Evolutionary conservation across 306 rosid species (phyloP).

Genomic region (Mimosa pudica): DNA sequence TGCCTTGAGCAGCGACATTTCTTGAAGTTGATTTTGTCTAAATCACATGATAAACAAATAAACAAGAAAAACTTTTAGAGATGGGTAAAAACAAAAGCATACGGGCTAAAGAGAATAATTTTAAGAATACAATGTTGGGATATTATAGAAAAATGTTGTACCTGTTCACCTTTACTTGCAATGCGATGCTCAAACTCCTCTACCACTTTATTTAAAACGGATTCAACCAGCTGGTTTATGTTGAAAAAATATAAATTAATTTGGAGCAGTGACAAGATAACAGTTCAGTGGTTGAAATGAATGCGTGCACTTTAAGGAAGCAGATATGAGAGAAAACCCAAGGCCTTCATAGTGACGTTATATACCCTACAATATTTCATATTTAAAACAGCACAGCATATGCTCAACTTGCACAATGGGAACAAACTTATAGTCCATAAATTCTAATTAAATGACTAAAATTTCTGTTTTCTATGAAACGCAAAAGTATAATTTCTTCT

Average conservation of each 20-base stretch:
- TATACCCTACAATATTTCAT: not conserved
- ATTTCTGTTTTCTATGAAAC: constrained; percentile 8
- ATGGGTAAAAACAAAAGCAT: not conserved
- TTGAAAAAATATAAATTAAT: constrained; percentile 35
- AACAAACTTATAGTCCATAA: constrained; percentile 11
- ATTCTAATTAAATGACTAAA: not conserved
- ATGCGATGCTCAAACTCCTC: constrained; percentile 88
- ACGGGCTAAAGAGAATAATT: not conserved
- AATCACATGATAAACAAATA: constrained; percentile 13
- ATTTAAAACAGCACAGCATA: not conserved
- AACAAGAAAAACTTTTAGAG: constrained; percentile 16
- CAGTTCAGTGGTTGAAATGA: not conserved
- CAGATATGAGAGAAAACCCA: not conserved
- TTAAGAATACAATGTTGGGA: too few species aligned
- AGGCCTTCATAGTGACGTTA: not conserved
- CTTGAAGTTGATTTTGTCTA: constrained; percentile 55
- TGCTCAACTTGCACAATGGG: not conserved
- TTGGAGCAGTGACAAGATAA: constrained; percentile 2
- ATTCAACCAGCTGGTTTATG: constrained; percentile 77
- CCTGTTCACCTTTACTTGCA: constrained; percentile 65
- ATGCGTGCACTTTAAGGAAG: constrained; percentile 11
- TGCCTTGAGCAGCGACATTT: constrained; percentile 50
- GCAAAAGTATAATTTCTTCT: constrained; percentile 17
- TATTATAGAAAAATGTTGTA: constrained; percentile 31
- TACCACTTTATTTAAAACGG: constrained; percentile 77